These are phyloP conservation scores for Arachis monticola DNA, from an alignment of 331 rosid species.

Conservation along the genomic window DNA sequence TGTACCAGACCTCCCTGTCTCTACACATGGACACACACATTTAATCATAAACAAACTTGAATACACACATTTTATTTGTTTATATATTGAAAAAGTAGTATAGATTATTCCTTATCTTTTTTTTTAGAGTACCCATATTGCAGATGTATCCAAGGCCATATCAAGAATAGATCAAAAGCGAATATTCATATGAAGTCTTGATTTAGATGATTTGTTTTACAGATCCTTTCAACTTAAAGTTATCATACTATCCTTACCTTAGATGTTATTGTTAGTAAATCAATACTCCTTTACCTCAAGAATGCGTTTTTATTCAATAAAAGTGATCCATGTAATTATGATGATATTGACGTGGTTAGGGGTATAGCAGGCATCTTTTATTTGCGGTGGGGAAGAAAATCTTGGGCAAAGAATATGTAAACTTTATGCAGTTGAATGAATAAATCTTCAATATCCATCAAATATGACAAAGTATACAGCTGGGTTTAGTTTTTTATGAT, in stretches of 20 bases:
- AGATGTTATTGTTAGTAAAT: not conserved
- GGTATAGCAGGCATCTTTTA: not conserved
- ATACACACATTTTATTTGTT: not conserved
- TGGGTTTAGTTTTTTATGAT: constrained; percentile 15
- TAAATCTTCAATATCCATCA: constrained; percentile 27
- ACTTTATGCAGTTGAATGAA: constrained; percentile 15
- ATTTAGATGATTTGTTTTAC: constrained; percentile 24
- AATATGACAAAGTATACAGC: not conserved
- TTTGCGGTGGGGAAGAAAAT: not conserved
- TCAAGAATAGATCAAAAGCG: not conserved
- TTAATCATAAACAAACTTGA: no score
- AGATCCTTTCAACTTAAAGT: constrained; percentile 11
- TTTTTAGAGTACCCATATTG: no score
- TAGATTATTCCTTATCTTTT: no score
- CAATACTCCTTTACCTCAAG: constrained; percentile 16
- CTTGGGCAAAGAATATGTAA: not conserved
- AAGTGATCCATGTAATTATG: constrained; percentile 7
- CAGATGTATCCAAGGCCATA: not conserved
- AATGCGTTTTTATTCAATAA: constrained; percentile 9
- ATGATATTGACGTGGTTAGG: not conserved
- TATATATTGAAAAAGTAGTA: no score
- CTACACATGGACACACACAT: not conserved
- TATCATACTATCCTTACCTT: constrained; percentile 13
- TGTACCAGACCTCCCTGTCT: not conserved
- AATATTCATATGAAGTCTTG: not conserved